Percentiles rank a stretch among this genome's conserved stretches.
Evolutionary conservation across 768 basidiomycete genomes (phyloP).

Genomic region (Mycena amicta): DNA sequence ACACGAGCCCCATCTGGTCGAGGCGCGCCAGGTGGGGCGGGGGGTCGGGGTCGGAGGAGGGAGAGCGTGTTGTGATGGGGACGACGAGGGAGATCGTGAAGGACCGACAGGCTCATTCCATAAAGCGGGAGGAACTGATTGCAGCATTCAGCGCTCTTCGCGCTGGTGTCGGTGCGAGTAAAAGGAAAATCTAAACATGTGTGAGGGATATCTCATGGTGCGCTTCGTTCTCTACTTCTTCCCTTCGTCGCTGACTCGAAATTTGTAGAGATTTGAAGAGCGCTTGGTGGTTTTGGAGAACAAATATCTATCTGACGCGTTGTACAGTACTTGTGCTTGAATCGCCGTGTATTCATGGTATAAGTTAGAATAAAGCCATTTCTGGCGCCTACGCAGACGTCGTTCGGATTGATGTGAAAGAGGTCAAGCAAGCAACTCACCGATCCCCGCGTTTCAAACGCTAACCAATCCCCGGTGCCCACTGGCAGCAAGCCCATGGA

Average conservation of each 20-base stretch:
- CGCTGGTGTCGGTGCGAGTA: background rate
- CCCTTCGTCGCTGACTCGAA: background rate
- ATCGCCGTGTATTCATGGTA: too few relatives aligned
- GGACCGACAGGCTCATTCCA: background rate
- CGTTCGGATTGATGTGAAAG: background rate
- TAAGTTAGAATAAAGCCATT: slow-evolving; percentile 38
- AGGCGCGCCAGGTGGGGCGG: slow-evolving; percentile 73
- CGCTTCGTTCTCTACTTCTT: background rate
- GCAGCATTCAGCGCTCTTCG: slow-evolving; percentile 1
- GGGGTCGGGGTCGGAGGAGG: slow-evolving; percentile 34
- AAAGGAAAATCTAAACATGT: background rate
- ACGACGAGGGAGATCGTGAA: background rate
- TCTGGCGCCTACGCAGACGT: slow-evolving; percentile 43
- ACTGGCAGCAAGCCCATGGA: slow-evolving; percentile 90
- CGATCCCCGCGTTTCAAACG: slow-evolving; percentile 79
- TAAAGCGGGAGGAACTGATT: slow-evolving; percentile 2
- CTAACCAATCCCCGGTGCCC: slow-evolving; percentile 93
- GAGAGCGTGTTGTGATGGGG: background rate
- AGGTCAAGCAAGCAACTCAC: slow-evolving; percentile 44
- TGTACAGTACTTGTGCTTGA: too few relatives aligned
- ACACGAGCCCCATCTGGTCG: slow-evolving; percentile 70
- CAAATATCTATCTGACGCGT: background rate
- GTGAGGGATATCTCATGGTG: background rate
- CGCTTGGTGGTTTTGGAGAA: too few relatives aligned
- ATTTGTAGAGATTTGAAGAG: background rate